Evolutionary conservation across 495 filamentous ascomycete genomes (phyloP).

Genomic region (Penicillium lividum): DNA sequence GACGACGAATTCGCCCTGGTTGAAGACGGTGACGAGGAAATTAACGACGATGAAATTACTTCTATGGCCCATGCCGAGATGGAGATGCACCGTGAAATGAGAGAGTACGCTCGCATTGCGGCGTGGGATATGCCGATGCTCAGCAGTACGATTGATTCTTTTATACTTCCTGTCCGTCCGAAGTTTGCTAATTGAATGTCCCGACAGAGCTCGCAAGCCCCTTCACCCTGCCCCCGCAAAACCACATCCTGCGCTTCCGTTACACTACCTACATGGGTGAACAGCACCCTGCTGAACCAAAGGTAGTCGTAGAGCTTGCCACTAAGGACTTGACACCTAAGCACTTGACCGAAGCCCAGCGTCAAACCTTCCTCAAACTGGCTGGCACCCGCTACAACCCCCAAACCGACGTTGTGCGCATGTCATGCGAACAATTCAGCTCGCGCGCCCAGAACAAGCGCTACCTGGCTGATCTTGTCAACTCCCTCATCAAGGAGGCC

Average conservation of each 20-base stretch:
- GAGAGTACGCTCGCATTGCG: constrained; percentile 82
- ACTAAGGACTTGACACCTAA: constrained; percentile 62
- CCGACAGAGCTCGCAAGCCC: constrained; percentile 73
- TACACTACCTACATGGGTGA: constrained; percentile 98
- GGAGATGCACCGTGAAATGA: constrained; percentile 83
- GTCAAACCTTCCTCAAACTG: constrained; percentile 82
- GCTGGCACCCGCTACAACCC: constrained; percentile 90
- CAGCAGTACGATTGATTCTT: constrained; percentile 60
- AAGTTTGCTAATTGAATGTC: constrained; percentile 23
- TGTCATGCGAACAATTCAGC: constrained; percentile 87
- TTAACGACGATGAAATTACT: constrained; percentile 79
- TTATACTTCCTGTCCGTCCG: background rate
- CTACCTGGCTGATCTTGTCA: constrained; percentile 78
- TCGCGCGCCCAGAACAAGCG: constrained; percentile 94
- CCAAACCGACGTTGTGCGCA: constrained; percentile 76
- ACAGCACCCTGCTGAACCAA: constrained; percentile 83
- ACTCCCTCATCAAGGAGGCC: constrained; percentile 71
- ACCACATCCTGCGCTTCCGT: constrained; percentile 79
- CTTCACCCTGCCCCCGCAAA: constrained; percentile 67
- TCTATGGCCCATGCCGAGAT: constrained; percentile 79
- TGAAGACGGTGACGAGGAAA: constrained; percentile 64
- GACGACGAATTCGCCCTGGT: constrained; percentile 51
- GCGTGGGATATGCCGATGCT: constrained; percentile 97
- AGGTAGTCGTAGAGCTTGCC: constrained; percentile 89
- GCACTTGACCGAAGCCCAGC: constrained; percentile 64